phyloP scores from a whole-genome alignment of 108 stramenopile species.

The Nitzschia sp. region DNA sequence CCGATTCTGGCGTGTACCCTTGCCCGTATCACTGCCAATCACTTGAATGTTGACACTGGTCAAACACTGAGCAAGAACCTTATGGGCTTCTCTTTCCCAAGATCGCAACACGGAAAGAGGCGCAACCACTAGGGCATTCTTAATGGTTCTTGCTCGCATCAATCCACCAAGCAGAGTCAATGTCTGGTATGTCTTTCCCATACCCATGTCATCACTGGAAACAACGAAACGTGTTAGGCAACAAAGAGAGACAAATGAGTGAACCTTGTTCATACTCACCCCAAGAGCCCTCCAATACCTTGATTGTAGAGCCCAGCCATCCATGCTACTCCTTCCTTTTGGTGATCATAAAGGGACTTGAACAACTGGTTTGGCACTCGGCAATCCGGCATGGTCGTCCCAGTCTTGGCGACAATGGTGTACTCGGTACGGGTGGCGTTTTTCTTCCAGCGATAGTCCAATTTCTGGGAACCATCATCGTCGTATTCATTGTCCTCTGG shows the following conservation, averaged over 20 bases:
- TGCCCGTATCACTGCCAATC: slow-evolving; percentile 47
- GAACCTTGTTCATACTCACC: slow-evolving; percentile 55
- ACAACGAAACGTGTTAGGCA: neutral
- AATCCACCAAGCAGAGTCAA: slow-evolving; percentile 64
- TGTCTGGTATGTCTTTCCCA: slow-evolving; percentile 74
- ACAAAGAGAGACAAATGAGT: neutral
- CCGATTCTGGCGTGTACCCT: neutral
- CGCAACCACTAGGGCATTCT: slow-evolving; percentile 72
- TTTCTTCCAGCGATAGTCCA: neutral
- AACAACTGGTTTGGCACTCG: slow-evolving; percentile 51
- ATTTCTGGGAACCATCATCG: neutral
- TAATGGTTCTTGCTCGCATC: slow-evolving; percentile 65
- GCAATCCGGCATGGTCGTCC: slow-evolving; percentile 53
- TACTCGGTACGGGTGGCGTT: neutral
- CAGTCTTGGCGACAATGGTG: slow-evolving; percentile 10
- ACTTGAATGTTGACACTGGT: slow-evolving; percentile 50
- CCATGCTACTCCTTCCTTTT: slow-evolving; percentile 89
- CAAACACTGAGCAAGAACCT: slow-evolving; percentile 51
- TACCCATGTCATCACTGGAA: slow-evolving; percentile 20
- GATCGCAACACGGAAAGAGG: slow-evolving; percentile 67
- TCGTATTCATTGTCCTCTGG: neutral
- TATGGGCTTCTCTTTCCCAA: slow-evolving; percentile 74
- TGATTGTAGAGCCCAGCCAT: slow-evolving; percentile 77
- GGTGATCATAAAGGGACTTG: slow-evolving; percentile 72
- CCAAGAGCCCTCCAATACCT: slow-evolving; percentile 88